Base-by-base conservation (phyloP, 148 eudicot genomes). In the Rhododendron molle region DNA sequence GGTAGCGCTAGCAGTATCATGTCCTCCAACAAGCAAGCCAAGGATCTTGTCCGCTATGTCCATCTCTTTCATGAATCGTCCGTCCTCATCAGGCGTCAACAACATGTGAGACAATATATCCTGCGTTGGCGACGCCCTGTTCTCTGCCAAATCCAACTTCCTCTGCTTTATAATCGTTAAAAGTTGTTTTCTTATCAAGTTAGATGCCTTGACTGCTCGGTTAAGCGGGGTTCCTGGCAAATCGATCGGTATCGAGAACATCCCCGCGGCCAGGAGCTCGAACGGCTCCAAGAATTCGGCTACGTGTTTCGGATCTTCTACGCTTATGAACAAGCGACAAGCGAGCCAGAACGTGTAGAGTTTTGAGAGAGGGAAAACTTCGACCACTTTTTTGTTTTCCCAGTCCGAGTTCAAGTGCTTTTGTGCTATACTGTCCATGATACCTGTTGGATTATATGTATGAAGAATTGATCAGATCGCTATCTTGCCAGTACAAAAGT, bases 1-100 rank as follows among this genome's bases (percentile, higher is more conserved):
- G 32, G 76, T 72, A 32, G 76, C 76, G 32, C 76, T 72, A 15
- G 76, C 76, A 1, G 76, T 72, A 32, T 72, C 76, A 72, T 72
- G 76, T 5, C 76, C 76, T 72, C 76, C 76, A 32, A 72, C 76
- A 1, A 72, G 76, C 76, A 72, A 32, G 16, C 76, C 76, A 30
- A 72, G 76, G 38, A 72, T 72, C 76, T 72, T 72, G 76, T 72
- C 76, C 7, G 76, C 76, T 26, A 72, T 72, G 32, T 72, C 76
- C 76, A 72, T 72, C 20, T 72, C 76, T 12, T 72, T 28, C 76
- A 72, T 72, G 76, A 72, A 72, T 12, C 20, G 13, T 32, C 76
- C 76, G 38, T 72, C 76, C 76, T 72, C 76, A 30, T 72, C 76
- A 2, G 76, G 40, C 36, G 76, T 72, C 76, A 72, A 32, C 18